Evolutionary conservation across 768 basidiomycete species (phyloP).

Genomic region (Serendipita sp.): DNA sequence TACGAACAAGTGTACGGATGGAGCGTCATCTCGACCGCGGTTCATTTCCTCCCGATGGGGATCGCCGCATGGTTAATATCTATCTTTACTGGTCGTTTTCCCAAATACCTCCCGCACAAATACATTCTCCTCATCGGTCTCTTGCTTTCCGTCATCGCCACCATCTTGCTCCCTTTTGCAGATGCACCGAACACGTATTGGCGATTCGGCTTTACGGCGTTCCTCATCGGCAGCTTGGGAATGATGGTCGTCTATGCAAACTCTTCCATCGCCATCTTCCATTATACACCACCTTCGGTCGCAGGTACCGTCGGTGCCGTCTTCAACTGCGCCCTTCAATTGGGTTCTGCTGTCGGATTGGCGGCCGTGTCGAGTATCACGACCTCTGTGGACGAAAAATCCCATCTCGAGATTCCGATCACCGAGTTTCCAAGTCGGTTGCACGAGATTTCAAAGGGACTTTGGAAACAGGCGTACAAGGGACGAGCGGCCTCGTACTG

Average conservation of each 20-base stretch:
- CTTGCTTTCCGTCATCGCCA: conserved; percentile 23
- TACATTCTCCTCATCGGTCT: conserved; percentile 32
- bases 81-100: conserved; percentile 4
- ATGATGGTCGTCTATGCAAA: conserved; percentile 30
- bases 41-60: conserved; percentile 20
- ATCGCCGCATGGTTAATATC: conserved; percentile 7
- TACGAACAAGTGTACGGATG: conserved; percentile 31
- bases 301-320: conserved; percentile 22
- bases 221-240: conserved; percentile 32
- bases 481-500: conserved; percentile 7
- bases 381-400: conserved; percentile 18
- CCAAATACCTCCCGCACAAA: conserved; percentile 18
- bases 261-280: conserved; percentile 37
- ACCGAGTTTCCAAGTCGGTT: not conserved
- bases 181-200: conserved; percentile 29
- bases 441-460: not conserved
- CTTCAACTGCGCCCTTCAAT: no score
- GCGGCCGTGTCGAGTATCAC: no score
- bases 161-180: conserved; percentile 27
- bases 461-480: not conserved
- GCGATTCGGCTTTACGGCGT: conserved; percentile 33
- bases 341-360: no score
- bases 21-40: conserved; percentile 24
- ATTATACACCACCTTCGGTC: conserved; percentile 30
- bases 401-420: not conserved